phyloP scores from a whole-genome alignment of 768 basidiomycete species.

The Tylopilus cervinicoccineus region DNA sequence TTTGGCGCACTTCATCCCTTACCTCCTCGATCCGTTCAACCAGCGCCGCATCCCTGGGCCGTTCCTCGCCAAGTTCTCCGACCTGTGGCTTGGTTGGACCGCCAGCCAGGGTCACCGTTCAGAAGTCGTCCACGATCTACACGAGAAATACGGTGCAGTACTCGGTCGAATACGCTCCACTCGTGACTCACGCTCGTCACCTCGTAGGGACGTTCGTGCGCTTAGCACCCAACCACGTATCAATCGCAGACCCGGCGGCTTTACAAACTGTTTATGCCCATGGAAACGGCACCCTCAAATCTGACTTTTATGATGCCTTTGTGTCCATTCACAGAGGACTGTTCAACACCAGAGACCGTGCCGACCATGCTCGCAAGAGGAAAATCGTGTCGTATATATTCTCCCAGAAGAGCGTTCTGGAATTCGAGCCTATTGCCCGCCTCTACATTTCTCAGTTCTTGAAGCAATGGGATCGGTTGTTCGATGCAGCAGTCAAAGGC shows the following conservation, averaged over 20 bases:
- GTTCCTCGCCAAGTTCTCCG: constrained; percentile 63
- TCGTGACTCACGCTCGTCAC: not conserved
- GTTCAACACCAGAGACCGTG: constrained; percentile 75
- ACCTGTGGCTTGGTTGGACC: constrained; percentile 67
- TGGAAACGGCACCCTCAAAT: constrained; percentile 80
- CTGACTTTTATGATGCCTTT: constrained; percentile 76
- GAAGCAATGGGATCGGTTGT: constrained; percentile 74
- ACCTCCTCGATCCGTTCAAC: constrained; percentile 53
- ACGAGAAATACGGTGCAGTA: constrained; percentile 64
- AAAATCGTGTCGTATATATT: constrained; percentile 88
- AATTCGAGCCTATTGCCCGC: constrained; percentile 79
- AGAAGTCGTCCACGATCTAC: constrained; percentile 67
- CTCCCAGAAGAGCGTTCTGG: constrained; percentile 78
- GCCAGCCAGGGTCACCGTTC: constrained; percentile 70
- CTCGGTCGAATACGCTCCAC: not conserved
- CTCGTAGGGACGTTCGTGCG: constrained; percentile 59
- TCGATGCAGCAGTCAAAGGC: constrained; percentile 51
- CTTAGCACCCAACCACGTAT: constrained; percentile 73
- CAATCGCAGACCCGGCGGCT: constrained; percentile 74
- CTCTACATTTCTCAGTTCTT: constrained; percentile 57
- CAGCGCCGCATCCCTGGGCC: constrained; percentile 68
- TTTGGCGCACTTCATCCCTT: constrained; percentile 40
- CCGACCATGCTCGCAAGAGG: constrained; percentile 82
- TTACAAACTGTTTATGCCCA: constrained; percentile 74
- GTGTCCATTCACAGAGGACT: constrained; percentile 70